Evolutionary conservation across 1,139 yeast species (phyloP), one percentile per base, ranked within the genome.

Genomic region (Pichia sp.): DNA sequence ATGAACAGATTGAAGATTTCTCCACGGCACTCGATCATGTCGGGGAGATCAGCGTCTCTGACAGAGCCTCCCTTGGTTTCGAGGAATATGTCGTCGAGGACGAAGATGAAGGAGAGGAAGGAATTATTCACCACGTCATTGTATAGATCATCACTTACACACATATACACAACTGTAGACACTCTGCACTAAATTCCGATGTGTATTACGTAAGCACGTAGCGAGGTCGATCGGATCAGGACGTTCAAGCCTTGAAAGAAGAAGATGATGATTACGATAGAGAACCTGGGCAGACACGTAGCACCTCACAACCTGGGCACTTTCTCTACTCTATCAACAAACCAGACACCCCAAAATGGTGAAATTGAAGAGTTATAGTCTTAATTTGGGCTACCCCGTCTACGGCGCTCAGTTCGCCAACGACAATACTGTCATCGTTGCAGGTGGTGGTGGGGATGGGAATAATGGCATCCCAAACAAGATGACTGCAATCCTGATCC

Each of bases 381-480:
- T 78, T 53, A 82, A 84, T 61, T 73, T 85, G 45, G 91, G 87
- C 3, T 89, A 86, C 64, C 98, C 99, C 0, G 77, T 89, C 16
- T 87, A 85, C 62, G 95, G 88, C 2, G 83, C 91, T 54, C 78
- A 79, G 58, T 91, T 88, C 66, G 73, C 84, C 50, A 75, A 80
- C 60, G 77, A 83, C 60, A 73, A 75, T 58, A 78, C 84, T 3
- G 68, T 90, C 36, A 68, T 90, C 49, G 87, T 86, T 28, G 82
- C 90, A 5, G 99, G 99, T 42, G 99, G 98, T 44, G 97, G 97
- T 39, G 98, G 97, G 40, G 96, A 88, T 67, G 96, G 96, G 16
- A 84, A 80, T 63, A 75, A 88, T 64, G 97, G 96, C 44, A 82
- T 90, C 52, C 87, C 93, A 45, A 91, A 91, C 68, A 89, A 87